phyloP scores from a whole-genome alignment of 371 early-diverging fungal genomes.

The Zopfochytrium polystomum region DNA sequence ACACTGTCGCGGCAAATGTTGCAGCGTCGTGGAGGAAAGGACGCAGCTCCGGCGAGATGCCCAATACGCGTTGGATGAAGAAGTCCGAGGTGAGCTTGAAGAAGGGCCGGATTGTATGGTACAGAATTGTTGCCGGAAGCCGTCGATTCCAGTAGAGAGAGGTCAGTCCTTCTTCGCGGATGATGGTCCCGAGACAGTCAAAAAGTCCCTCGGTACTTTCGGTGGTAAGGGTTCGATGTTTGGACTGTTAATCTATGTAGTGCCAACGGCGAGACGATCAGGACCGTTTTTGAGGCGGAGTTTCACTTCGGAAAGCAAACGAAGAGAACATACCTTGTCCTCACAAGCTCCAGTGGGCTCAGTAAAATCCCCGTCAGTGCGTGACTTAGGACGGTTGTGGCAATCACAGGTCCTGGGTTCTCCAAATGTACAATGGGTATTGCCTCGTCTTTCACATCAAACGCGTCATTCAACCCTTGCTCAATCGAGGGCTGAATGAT shows the following conservation, averaged over 20 bases:
- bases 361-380: constrained; percentile 40
- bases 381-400: constrained; percentile 35
- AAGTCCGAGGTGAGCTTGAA: constrained; percentile 66
- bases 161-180: constrained; percentile 76
- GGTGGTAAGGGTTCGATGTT: constrained; percentile 39
- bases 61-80: constrained; percentile 65
- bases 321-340: constrained; percentile 31
- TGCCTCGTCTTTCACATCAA: constrained; percentile 28
- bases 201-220: constrained; percentile 65
- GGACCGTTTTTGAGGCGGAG: too few species aligned
- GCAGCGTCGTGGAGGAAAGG: constrained; percentile 64
- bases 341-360: constrained; percentile 44
- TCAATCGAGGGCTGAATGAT: constrained; percentile 42
- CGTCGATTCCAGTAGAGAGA: constrained; percentile 59
- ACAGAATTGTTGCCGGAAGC: constrained; percentile 68
- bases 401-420: constrained; percentile 23
- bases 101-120: constrained; percentile 69
- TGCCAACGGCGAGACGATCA: not conserved
- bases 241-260: constrained; percentile 37
- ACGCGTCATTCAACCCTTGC: constrained; percentile 29
- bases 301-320: not conserved
- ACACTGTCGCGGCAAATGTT: constrained; percentile 58
- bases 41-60: constrained; percentile 58
- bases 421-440: constrained; percentile 34
- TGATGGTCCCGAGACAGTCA: constrained; percentile 68